Evolutionary conservation across 352 stramenopile genomes (phyloP).

Genomic region (Phytopythium cucurbitacearum): DNA sequence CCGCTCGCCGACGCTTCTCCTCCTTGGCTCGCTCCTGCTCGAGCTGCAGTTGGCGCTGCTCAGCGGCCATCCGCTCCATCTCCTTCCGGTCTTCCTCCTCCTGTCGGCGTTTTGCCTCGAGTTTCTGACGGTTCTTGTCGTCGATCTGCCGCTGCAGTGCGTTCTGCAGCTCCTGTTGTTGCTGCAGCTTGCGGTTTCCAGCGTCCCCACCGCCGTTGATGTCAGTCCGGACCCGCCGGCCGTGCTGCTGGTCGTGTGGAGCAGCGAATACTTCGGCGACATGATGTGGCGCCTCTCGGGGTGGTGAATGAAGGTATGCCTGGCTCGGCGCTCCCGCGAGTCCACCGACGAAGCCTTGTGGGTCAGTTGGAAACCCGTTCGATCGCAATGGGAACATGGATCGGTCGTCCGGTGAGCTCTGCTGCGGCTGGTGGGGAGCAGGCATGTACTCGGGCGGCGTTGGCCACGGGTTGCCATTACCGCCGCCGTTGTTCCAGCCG

Average conservation of each 20-base stretch:
- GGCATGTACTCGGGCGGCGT: slow-evolving; percentile 1
- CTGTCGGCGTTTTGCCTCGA: slow-evolving; percentile 45
- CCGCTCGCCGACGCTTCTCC: slow-evolving; percentile 44
- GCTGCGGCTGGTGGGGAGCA: no score
- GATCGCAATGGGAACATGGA: background rate
- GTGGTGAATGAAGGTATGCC: background rate
- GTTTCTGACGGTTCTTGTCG: slow-evolving; percentile 58
- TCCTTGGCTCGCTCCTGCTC: slow-evolving; percentile 41
- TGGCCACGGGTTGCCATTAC: background rate
- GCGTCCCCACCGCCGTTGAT: slow-evolving; percentile 16
- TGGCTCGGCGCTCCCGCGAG: no score
- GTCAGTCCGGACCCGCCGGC: slow-evolving; percentile 18
- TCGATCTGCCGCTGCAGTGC: slow-evolving; percentile 53
- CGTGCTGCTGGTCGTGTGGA: slow-evolving; percentile 7
- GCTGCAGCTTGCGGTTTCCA: slow-evolving; percentile 26
- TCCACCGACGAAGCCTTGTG: no score
- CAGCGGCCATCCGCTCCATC: slow-evolving; percentile 43
- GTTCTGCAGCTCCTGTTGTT: slow-evolving; percentile 46
- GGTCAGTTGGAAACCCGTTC: background rate
- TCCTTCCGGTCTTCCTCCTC: slow-evolving; percentile 57
- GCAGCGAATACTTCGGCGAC: no score
- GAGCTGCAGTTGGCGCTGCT: slow-evolving; percentile 34
- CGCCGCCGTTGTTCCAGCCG: background rate
- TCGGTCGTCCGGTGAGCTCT: no score
- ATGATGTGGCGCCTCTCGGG: slow-evolving; percentile 1